These are phyloP conservation scores for Teratosphaeria epicoccoides DNA, from an alignment of 2,329 filamentous ascomycete genomes.

Conservation along the genomic window DNA sequence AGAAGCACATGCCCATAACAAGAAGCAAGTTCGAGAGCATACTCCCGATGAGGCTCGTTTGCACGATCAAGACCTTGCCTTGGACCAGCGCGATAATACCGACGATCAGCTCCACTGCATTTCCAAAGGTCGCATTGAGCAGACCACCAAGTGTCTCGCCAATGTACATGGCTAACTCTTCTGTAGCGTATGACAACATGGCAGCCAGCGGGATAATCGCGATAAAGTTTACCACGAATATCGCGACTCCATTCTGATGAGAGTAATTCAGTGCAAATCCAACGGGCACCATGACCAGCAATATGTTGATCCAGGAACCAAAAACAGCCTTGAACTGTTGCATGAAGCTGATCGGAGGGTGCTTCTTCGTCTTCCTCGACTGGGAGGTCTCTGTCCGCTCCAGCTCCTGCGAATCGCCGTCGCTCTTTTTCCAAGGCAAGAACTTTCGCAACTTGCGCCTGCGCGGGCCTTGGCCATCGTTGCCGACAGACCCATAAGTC, in stretches of 20 bases:
- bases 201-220: conserved; percentile 85
- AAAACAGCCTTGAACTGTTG: conserved; percentile 62
- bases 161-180: conserved; percentile 67
- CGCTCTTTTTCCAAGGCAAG: conserved; percentile 14
- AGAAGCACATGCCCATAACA: conserved; percentile 87
- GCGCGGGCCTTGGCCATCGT: conserved; percentile 5
- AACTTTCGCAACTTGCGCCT: conserved; percentile 18
- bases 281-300: conserved; percentile 66
- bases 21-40: conserved; percentile 85
- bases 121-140: conserved; percentile 82
- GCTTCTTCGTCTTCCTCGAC: conserved; percentile 18
- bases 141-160: conserved; percentile 82
- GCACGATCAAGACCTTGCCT: conserved; percentile 69
- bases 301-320: conserved; percentile 75
- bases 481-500: conserved; percentile 2
- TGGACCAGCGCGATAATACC: conserved; percentile 72
- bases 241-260: conserved; percentile 45
- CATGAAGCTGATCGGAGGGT: conserved; percentile 20
- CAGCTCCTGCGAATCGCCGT: conserved; percentile 8
- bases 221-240: conserved; percentile 83
- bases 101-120: conserved; percentile 42
- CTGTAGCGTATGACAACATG: conserved; percentile 77
- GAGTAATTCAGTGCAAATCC: conserved; percentile 64
- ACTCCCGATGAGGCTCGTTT: conserved; percentile 83
- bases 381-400: conserved; percentile 14